Conservation (phyloP, 163 green algal species). For the Scenedesmus sp. region DNA sequence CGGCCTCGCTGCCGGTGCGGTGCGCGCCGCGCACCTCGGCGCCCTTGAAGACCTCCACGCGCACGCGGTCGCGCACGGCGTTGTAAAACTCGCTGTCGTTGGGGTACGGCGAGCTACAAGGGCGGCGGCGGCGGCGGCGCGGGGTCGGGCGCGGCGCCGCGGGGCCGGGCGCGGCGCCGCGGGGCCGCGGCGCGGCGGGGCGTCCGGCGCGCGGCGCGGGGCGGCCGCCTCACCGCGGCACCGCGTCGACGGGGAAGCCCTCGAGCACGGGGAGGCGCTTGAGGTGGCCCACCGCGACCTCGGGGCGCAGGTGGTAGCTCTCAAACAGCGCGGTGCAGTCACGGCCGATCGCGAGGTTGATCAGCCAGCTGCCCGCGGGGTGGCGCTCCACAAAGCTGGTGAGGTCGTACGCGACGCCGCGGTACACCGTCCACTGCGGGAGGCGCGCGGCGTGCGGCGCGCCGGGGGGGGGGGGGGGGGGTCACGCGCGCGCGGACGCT, state of each 20-base stretch:
- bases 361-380: slow-evolving; percentile 74
- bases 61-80: slow-evolving; percentile 70
- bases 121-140: too few species aligned
- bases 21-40: slow-evolving; percentile 73
- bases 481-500: too few species aligned
- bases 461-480: too few species aligned
- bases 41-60: slow-evolving; percentile 83
- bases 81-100: slow-evolving; percentile 71
- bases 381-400: slow-evolving; percentile 72
- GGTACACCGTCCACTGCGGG: slow-evolving; percentile 80
- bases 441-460: too few species aligned
- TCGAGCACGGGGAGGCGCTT: slow-evolving; percentile 71
- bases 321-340: slow-evolving; percentile 89
- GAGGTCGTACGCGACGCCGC: slow-evolving; percentile 79
- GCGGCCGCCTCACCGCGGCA: slow-evolving; percentile 54
- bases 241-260: slow-evolving; percentile 79
- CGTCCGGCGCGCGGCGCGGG: background rate
- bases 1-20: slow-evolving; percentile 71
- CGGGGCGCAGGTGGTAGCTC: slow-evolving; percentile 81
- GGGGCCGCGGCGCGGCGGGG: too few species aligned
- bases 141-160: too few species aligned
- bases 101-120: slow-evolving; percentile 62
- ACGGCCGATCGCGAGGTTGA: slow-evolving; percentile 80
- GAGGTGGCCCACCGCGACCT: slow-evolving; percentile 68
- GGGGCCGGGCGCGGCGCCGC: too few species aligned